Evolutionary conservation across 257 asterid species (phyloP).

Genomic region (Solanum tarijense): DNA sequence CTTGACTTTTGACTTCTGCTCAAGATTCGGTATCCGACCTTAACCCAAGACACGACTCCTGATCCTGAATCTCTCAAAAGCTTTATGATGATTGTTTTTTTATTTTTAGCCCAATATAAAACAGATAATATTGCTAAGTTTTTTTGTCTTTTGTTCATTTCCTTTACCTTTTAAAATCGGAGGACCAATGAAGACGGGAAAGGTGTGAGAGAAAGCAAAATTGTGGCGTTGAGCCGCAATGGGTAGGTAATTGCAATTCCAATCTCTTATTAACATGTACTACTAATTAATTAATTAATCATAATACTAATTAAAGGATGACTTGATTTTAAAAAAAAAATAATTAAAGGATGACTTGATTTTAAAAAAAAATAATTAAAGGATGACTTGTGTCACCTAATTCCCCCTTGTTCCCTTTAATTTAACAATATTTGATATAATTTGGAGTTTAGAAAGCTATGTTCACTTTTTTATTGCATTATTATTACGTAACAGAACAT

Average conservation of each 20-base stretch:
- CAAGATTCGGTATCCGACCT: not conserved
- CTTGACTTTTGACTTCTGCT: too few species aligned
- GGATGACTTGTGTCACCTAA: not conserved
- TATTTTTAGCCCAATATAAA: not conserved
- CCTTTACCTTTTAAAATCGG: not conserved
- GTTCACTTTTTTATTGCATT: not conserved
- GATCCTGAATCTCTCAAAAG: not conserved
- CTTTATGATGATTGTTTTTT: not conserved
- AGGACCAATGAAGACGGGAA: not conserved
- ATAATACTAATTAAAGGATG: not conserved
- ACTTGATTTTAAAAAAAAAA: too few species aligned
- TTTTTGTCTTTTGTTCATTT: not conserved
- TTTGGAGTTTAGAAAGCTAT: not conserved
- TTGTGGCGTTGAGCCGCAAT: not conserved
- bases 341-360: too few species aligned
- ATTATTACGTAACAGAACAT: not conserved
- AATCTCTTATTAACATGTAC: not conserved
- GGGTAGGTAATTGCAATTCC: not conserved
- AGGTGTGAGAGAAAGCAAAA: not conserved
- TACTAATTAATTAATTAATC: not conserved
- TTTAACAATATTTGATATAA: not conserved
- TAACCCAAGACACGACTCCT: not conserved
- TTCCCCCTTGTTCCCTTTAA: not conserved
- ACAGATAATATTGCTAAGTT: not conserved
- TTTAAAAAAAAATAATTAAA: too few species aligned